phyloP scores from a whole-genome alignment of 1,139 yeast genomes.

The Geotrichum phurueaensis region DNA sequence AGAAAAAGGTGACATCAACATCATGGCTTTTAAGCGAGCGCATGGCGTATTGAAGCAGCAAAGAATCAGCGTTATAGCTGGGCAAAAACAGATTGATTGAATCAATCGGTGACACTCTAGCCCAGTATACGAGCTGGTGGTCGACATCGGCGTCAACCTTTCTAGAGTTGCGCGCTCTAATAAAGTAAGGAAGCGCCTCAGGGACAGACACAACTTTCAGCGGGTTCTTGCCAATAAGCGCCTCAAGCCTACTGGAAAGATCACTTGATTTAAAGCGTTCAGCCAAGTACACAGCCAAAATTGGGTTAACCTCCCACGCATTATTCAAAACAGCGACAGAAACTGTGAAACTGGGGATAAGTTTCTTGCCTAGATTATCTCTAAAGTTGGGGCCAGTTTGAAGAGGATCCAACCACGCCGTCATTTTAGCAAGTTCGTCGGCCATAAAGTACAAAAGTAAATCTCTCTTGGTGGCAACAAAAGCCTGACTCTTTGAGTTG shows the following conservation, averaged over 20 bases:
- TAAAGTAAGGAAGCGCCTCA: conserved; percentile 51
- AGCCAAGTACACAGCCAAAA: conserved; percentile 65
- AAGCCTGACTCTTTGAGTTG: background rate
- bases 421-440: conserved; percentile 66
- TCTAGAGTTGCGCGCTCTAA: conserved; percentile 18
- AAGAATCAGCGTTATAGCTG: conserved; percentile 60
- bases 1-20: conserved; percentile 84
- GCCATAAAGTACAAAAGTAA: conserved; percentile 58
- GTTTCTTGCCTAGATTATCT: conserved; percentile 23
- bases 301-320: conserved; percentile 68
- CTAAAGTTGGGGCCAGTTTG: conserved; percentile 39
- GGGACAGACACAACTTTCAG: conserved; percentile 55
- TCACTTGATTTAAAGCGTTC: conserved; percentile 45
- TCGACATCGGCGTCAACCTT: conserved; percentile 12
- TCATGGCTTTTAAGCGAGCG: conserved; percentile 85
- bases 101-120: conserved; percentile 74
- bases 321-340: conserved; percentile 33
- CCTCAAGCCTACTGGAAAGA: conserved; percentile 41
- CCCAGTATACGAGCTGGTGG: conserved; percentile 59
- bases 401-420: conserved; percentile 76
- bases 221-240: conserved; percentile 52
- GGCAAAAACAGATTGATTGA: conserved; percentile 82
- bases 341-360: conserved; percentile 17
- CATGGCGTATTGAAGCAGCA: conserved; percentile 79
- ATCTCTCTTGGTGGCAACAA: conserved; percentile 38